Evolutionary conservation across 106 monocot species (phyloP), one percentile per base, ranked within the genome.

Genomic region (Dendrobium nobile): DNA sequence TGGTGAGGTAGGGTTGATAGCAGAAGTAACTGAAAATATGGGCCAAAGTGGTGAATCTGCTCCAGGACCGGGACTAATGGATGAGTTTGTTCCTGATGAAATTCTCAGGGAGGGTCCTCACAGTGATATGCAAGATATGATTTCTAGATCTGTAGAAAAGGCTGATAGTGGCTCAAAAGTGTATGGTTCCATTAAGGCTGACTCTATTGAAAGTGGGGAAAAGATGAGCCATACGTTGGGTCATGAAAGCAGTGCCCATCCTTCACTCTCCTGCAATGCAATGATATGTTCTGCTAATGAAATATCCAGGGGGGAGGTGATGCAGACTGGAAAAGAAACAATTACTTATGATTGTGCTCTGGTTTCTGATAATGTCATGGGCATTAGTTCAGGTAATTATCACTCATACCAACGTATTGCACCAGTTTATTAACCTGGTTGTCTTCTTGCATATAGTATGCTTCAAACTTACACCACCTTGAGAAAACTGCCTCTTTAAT

Each of bases 201-300:
- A 95, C 67, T 99, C 98, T 73, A 88, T 82, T 81, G 98, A 93
- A 88, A 99, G 98, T 81, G 88, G 91, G 44, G 89, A 91, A 77
- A 98, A 95, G 79, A 84, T 85, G 54, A 88, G 88, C 41, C 85
- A 79, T 79, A 84, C 67, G 15, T 19, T 88, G 56, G 93, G 89
- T 41, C 84, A 84, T 67, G 87, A 87, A 15, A 87, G 87, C 83
- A 87, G 79, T 75, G 83, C 79, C 17, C 88, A 90, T 89, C 98
- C 95, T 80, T 95, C 98, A 31, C 87, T 93, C 48, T 99, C 98
- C 78, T 95, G 98, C 88, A 99, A 99, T 88, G 98, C 98, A 79
- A 85, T 88, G 67, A 88, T 95, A 78, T 87, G 82, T 84, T 91
- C 92, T 51, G 78, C 79, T 27, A 87, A 85, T 80, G 95, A 95